Base-by-base conservation (phyloP, 2,329 filamentous ascomycete genomes). In the Neodidymelliopsis sp. region DNA sequence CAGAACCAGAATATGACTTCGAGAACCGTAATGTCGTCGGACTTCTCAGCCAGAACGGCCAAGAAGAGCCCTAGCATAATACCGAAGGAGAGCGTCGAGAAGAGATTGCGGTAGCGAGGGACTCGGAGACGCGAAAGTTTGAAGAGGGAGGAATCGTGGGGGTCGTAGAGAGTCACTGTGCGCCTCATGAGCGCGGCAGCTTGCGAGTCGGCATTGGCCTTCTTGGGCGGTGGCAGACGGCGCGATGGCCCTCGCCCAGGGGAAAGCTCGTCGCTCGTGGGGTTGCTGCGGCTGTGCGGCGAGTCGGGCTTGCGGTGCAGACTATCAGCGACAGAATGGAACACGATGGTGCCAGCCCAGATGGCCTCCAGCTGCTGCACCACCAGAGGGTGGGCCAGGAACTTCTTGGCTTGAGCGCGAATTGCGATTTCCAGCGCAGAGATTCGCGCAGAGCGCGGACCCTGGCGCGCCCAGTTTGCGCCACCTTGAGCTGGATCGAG, bases 1-100 rank as follows among this genome's bases (percentile, higher is more conserved):
- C 93, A 97, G 72, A 97, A 90, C 93, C 93, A 97, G 74, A 97
- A 97, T 10, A 96, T 72, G 12, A 97, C 78, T 71, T 97, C 93
- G 8, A 97, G 77, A 0, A 84, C 83, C 1, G 91, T 96, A 63
- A 97, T 96, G 41, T 86, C 82, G 43, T 87, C 81, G 2, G 90
- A 93, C 50, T 90, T 84, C 66, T 89, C 79, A 9, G 83, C 77
- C 3, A 97, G 81, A 8, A 97, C 91, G 8, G 91, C 88, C 13
- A 97, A 77, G 70, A 96, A 97, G 9, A 97, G 80, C 11, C 85
- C 87, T 28, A 97, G 86, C 67, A 97, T 80, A 34, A 96, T 84
- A 16, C 89, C 90, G 45, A 96, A 87, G 2, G 92, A 97, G 47
- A 91, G 76, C 0, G 92, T 97, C 1, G 91, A 96, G 50, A 97